phyloP scores from a whole-genome alignment of 306 rosid species.

The Ormosia emarginata region DNA sequence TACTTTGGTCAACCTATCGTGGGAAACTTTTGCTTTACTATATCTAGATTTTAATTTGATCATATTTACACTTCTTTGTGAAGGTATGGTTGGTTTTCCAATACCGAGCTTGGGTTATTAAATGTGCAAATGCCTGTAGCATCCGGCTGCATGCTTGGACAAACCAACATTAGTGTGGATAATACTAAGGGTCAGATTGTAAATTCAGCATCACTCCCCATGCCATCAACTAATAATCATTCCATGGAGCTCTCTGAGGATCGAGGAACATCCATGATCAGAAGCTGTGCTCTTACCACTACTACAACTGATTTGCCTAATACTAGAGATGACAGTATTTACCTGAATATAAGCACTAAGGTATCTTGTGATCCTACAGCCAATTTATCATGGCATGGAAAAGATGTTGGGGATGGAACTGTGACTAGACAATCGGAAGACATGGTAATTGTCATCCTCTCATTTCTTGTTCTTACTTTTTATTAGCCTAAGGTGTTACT shows the following conservation, averaged over 20 bases:
- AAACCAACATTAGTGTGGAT: constrained; percentile 35
- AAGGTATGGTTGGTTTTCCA: constrained; percentile 96
- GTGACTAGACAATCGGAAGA: constrained; percentile 46
- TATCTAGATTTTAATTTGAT: constrained; percentile 11
- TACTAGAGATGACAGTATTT: constrained; percentile 29
- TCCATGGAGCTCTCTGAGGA: constrained; percentile 42
- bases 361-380: constrained; percentile 42
- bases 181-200: constrained; percentile 35
- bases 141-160: constrained; percentile 45
- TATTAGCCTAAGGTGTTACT: neutral
- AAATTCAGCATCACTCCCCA: constrained; percentile 33
- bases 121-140: constrained; percentile 41
- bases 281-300: constrained; percentile 22
- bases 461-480: constrained; percentile 1
- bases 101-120: constrained; percentile 38
- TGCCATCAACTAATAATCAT: constrained; percentile 34
- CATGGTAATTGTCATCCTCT: constrained; percentile 50
- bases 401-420: constrained; percentile 43
- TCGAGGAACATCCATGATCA: constrained; percentile 36
- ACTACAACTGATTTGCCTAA: constrained; percentile 31
- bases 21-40: neutral
- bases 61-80: constrained; percentile 32
- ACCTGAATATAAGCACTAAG: constrained; percentile 28
- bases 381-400: constrained; percentile 38
- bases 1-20: neutral